These are phyloP conservation scores for Antitrichia curtipendula DNA, from an alignment of 225 moss, liverwort and hornwort genomes.

Conservation along the genomic window DNA sequence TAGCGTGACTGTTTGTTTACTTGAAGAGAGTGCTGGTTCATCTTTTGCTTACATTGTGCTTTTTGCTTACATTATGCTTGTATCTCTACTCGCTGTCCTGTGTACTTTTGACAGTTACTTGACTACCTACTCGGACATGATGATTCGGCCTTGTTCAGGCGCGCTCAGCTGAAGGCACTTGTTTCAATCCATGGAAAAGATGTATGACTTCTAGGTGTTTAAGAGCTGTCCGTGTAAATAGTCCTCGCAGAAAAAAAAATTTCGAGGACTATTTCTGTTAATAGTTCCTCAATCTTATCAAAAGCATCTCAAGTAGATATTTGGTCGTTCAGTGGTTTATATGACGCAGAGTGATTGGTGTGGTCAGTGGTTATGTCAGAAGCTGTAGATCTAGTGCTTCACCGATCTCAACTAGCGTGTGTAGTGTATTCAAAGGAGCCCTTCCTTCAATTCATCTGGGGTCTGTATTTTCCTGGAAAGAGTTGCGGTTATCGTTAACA, in stretches of 20 bases:
- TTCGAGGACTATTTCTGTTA: neutral
- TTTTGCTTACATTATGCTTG: neutral
- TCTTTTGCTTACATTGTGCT: neutral
- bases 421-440: neutral
- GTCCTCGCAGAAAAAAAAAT: neutral
- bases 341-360: neutral
- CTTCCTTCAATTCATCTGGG: neutral
- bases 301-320: neutral
- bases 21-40: neutral
- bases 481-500: neutral
- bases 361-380: neutral
- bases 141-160: slow-evolving; percentile 84
- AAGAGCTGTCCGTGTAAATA: neutral
- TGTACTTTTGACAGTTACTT: slow-evolving; percentile 35
- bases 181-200: slow-evolving; percentile 96
- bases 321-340: neutral
- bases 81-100: neutral
- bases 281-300: neutral
- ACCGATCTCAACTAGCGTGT: neutral
- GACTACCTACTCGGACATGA: slow-evolving; percentile 74
- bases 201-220: slow-evolving; percentile 28
- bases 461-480: neutral
- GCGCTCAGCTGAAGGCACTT: slow-evolving; percentile 86
- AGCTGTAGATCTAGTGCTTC: neutral
- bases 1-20: neutral